Conservation (phyloP, 108 stramenopile genomes). For the Pseudonitzschia multiseries region DNA sequence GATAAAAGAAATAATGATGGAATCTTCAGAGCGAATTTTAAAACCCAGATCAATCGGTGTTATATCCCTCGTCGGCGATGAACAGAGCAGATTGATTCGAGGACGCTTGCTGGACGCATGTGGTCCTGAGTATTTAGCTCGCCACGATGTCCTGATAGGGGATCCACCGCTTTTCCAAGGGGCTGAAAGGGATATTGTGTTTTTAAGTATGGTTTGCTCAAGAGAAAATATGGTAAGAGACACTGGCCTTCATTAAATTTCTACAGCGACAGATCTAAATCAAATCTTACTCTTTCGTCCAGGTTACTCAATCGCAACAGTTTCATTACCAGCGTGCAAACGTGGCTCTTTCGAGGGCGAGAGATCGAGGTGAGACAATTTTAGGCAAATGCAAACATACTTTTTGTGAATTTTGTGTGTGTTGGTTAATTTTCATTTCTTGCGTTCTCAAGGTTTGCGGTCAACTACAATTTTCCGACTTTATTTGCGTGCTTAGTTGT, state of each 20-base stretch:
- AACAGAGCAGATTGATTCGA: conserved; percentile 60
- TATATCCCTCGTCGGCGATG: conserved; percentile 61
- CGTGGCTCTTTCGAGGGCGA: conserved; percentile 58
- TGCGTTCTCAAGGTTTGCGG: background rate
- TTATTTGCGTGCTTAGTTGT: conserved; percentile 14
- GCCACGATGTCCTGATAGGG: conserved; percentile 56
- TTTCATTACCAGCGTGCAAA: conserved; percentile 60
- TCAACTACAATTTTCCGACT: background rate
- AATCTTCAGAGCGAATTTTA: background rate
- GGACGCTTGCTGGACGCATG: conserved; percentile 50
- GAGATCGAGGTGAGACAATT: conserved; percentile 34
- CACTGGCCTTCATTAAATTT: too few relatives aligned
- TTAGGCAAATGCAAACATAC: too few relatives aligned
- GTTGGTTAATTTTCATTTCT: too few relatives aligned
- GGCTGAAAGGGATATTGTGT: conserved; percentile 60
- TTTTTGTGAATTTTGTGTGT: background rate
- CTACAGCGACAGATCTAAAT: background rate
- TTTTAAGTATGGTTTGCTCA: conserved; percentile 61
- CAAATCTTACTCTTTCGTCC: background rate
- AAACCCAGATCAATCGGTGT: conserved; percentile 52
- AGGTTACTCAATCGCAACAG: conserved; percentile 52
- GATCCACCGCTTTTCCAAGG: conserved; percentile 68
- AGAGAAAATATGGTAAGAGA: conserved; percentile 26
- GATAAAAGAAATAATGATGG: conserved; percentile 32
- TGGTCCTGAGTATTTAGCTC: conserved; percentile 44